Percentiles rank a stretch among this genome's conserved stretches.
Conservation (phyloP, 352 stramenopile species). For the Phytophthora citricola region DNA sequence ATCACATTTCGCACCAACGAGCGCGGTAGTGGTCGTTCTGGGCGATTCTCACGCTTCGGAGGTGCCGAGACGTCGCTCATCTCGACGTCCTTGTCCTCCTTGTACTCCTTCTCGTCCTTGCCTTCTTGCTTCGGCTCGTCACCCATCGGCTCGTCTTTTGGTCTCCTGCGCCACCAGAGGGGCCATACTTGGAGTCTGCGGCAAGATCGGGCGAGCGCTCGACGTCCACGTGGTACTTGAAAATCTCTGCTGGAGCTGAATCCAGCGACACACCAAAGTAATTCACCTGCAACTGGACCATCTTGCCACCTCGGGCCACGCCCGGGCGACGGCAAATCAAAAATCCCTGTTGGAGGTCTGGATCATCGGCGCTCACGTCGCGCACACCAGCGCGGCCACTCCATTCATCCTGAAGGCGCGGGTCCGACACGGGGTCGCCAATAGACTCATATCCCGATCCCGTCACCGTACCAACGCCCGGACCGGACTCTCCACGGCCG, state of each 20-base stretch:
- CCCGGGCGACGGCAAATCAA: slow-evolving; percentile 58
- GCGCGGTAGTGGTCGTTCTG: slow-evolving; percentile 47
- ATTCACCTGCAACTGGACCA: slow-evolving; percentile 60
- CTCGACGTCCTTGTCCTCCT: slow-evolving; percentile 52
- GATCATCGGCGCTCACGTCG: slow-evolving; percentile 51
- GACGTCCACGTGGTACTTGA: slow-evolving; percentile 80
- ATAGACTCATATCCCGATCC: slow-evolving; percentile 66
- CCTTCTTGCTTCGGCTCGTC: slow-evolving; percentile 41
- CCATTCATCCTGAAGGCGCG: slow-evolving; percentile 60
- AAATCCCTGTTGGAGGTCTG: slow-evolving; percentile 46
- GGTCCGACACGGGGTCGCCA: slow-evolving; percentile 55
- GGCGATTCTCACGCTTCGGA: slow-evolving; percentile 35
- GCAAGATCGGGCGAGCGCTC: slow-evolving; percentile 48
- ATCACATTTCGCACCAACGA: slow-evolving; percentile 67
- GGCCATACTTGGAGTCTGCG: slow-evolving; percentile 60
- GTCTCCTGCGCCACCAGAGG: slow-evolving; percentile 27
- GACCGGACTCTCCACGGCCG: slow-evolving; percentile 40
- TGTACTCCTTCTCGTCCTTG: slow-evolving; percentile 42
- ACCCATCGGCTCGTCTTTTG: slow-evolving; percentile 49
- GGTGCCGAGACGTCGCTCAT: slow-evolving; percentile 41
- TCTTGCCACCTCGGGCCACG: slow-evolving; percentile 40
- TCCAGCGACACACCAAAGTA: slow-evolving; percentile 74
- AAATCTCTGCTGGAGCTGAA: slow-evolving; percentile 51
- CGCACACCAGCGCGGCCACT: slow-evolving; percentile 39
- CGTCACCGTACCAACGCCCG: slow-evolving; percentile 44